Evolutionary conservation across 345 rosid species (phyloP), one percentile per base, ranked within the genome.

Genomic region (Salix brachista): DNA sequence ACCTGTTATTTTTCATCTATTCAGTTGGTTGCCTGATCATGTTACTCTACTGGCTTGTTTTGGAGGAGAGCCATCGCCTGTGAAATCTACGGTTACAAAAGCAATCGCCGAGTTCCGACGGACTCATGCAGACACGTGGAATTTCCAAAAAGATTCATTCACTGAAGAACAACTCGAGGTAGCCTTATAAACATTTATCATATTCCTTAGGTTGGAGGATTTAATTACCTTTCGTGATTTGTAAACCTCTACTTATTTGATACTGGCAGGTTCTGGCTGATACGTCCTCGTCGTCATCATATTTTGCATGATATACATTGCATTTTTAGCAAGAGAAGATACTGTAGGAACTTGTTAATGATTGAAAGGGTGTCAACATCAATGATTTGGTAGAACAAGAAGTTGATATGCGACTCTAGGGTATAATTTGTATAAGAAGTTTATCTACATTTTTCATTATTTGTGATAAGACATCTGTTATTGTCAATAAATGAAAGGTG

Each of bases 81-180:
- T 96, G 77, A 96, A 92, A 88, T 93, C 97, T 6, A 91, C 97
- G 0, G 98, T 96, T 78, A 93, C 99, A 25, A 96, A 96, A 88
- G 97, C 97, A n/a, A 96, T 93, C 68, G 99, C 99, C 11, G 98
- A 96, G 87, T 93, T 93, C 84, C 83, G 97, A 39, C 88, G 97
- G 75, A 93, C 99, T 61, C 99, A 96, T 83, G 98, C 98, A 28
- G 98, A 96, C 77, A 96, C 92, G 26, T 96, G 99, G 99, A 91
- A 87, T 80, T 79, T 93, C 70, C 99, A 96, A 81, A 96, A 96
- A 81, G 98, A 86, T 78, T 85, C 86, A 1, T 96, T 96, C 79
- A 93, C 93, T 0, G 98, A 93, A 83, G 99, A 93, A 69, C 98
- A 93, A 81, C 98, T 96, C 9, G 99, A 96, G 99, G 99, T 96